Conservation (phyloP, 2,329 filamentous ascomycete genomes). For the Claviceps cyperi region DNA sequence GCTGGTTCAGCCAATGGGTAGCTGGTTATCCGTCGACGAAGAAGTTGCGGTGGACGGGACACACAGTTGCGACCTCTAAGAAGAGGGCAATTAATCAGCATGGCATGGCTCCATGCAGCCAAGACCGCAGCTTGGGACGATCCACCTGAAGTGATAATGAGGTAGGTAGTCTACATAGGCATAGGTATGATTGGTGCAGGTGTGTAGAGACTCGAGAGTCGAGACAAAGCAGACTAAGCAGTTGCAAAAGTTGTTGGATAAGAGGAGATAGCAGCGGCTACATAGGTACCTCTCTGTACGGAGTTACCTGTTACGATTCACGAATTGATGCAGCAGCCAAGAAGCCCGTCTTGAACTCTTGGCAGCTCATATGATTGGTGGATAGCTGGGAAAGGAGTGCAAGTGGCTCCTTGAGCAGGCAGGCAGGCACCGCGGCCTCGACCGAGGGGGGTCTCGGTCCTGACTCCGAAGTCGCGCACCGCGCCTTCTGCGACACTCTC, state of each 20-base stretch:
- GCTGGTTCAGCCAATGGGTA: slow-evolving; percentile 5
- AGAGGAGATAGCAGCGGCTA: not conserved
- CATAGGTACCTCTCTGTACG: too few species aligned
- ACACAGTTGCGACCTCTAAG: slow-evolving; percentile 15
- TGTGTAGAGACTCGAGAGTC: not conserved
- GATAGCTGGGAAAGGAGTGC: not conserved
- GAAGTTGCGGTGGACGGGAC: slow-evolving; percentile 1
- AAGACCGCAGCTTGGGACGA: not conserved
- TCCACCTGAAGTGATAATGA: not conserved
- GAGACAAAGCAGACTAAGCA: not conserved
- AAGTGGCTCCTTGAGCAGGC: not conserved
- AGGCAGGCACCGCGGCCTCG: too few species aligned
- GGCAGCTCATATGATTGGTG: not conserved
- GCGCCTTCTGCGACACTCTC: too few species aligned
- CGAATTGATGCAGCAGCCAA: not conserved
- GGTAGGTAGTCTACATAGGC: too few species aligned
- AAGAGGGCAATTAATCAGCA: slow-evolving; percentile 23
- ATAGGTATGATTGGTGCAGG: too few species aligned
- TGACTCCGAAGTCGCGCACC: too few species aligned
- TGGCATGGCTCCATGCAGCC: slow-evolving; percentile 2
- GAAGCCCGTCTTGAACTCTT: not conserved
- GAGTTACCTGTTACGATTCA: too few species aligned
- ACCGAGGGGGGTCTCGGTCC: too few species aligned
- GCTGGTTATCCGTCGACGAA: slow-evolving; percentile 3
- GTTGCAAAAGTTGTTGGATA: not conserved